Conservation (phyloP, 495 filamentous ascomycete species). For the Xylaria venustula region DNA sequence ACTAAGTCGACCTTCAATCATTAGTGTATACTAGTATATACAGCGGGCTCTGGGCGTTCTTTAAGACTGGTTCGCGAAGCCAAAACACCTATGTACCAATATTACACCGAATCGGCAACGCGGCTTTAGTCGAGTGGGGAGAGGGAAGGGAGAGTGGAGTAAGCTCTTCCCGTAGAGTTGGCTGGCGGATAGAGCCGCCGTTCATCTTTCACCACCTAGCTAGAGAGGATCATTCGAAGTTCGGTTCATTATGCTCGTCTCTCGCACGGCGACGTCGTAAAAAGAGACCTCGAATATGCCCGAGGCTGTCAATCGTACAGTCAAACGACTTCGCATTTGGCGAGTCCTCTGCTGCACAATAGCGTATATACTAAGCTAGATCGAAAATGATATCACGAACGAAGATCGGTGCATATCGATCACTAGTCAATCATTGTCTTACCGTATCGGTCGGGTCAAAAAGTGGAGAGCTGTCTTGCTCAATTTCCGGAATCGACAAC, state of each 20-base stretch:
- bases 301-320: neutral
- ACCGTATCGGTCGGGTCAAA: neutral
- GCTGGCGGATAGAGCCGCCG: neutral
- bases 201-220: neutral
- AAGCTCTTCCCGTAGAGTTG: neutral
- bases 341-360: neutral
- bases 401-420: neutral
- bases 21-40: no score
- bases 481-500: constrained; percentile 5
- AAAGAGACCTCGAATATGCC: neutral
- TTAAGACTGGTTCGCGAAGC: no score
- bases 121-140: neutral
- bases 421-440: neutral
- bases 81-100: no score
- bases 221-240: neutral
- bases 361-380: neutral
- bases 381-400: neutral
- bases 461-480: constrained; percentile 1
- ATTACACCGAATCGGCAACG: neutral
- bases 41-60: no score
- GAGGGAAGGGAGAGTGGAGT: neutral
- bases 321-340: neutral
- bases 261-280: no score
- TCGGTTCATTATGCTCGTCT: neutral
- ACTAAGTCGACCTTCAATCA: no score